Base-by-base conservation (phyloP, 164 flowering plant genomes). In the Piper longum region DNA sequence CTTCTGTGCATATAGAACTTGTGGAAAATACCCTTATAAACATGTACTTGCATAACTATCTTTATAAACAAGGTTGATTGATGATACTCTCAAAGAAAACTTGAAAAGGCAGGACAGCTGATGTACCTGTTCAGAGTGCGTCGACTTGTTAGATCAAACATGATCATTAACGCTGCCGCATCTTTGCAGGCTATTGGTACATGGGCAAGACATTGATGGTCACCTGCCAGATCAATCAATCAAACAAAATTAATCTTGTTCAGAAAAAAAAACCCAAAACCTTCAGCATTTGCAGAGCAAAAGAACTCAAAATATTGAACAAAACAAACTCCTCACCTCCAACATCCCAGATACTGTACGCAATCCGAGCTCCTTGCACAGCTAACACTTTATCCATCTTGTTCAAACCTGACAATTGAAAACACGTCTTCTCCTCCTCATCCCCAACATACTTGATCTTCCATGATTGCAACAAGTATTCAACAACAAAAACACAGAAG, bases 81-180 rank as follows among this genome's bases (percentile, higher is more conserved):
- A 14, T 48, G 11, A 48, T 12, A 48, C 52, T 48, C 52, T 8
- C 0, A 5, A 44, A 5, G 52, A 2, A 48, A 5, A 48, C 14
- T 9, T 9, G 6, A 48, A 9, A 2, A 9, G 3, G 7, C 3
- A 8, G 14, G 8, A 48, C 14, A 48, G 52, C 52, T 12, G 16
- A 16, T 8, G 45, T 19, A 92, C 98, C 91, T 89, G 69, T 89
- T 83, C 56, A 92, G 81, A 1, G 98, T 92, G 72, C 84, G 69
- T 7, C 98, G 79, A 72, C 90, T 87, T 0, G 98, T 91, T 11
- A 91, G 95, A 79, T 88, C 98, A 69, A 91, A 91, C 98, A 91
- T 87, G 69, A 84, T 78, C 63, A 91, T 70, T 51, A 91, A 83
- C 43, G 98, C 96, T 14, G 78, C 91, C 40, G 96, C 80, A 68